Evolutionary conservation across 805 yeast species (phyloP).

Genomic region (Candida nitratophila): DNA sequence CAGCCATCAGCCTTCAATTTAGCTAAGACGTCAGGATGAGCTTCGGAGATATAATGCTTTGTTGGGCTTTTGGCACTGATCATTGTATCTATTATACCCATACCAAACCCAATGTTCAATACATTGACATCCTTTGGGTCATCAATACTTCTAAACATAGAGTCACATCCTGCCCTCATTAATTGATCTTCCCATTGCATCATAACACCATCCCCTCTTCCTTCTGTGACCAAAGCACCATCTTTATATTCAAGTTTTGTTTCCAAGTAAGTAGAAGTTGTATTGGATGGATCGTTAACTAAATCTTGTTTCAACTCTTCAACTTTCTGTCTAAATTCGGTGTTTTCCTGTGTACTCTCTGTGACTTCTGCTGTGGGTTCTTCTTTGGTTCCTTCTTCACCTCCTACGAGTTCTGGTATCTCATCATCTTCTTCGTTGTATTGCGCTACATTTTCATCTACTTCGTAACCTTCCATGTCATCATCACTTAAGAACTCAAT

Average conservation of each 20-base stretch:
- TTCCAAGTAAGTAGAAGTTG: conserved; percentile 56
- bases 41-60: conserved; percentile 84
- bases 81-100: conserved; percentile 89
- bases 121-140: conserved; percentile 38
- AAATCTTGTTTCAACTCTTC: conserved; percentile 16
- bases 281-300: conserved; percentile 50
- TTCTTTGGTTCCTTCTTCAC: conserved; percentile 13
- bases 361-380: conserved; percentile 3
- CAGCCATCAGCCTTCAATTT: conserved; percentile 73
- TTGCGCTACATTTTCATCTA: conserved; percentile 4
- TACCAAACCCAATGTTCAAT: conserved; percentile 88
- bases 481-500: conserved; percentile 52
- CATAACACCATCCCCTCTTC: conserved; percentile 86
- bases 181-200: conserved; percentile 91
- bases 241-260: conserved; percentile 64
- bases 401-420: conserved; percentile 5
- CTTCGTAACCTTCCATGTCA: conserved; percentile 13
- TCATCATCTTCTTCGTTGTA: conserved; percentile 9
- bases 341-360: background rate
- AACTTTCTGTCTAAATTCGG: conserved; percentile 7
- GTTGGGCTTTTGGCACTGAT: conserved; percentile 54
- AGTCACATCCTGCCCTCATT: conserved; percentile 74
- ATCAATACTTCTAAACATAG: conserved; percentile 47
- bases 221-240: conserved; percentile 64
- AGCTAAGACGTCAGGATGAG: conserved; percentile 83